Evolutionary conservation across 2,329 filamentous ascomycete genomes (phyloP).

Genomic region (Aaosphaeria arxii): DNA sequence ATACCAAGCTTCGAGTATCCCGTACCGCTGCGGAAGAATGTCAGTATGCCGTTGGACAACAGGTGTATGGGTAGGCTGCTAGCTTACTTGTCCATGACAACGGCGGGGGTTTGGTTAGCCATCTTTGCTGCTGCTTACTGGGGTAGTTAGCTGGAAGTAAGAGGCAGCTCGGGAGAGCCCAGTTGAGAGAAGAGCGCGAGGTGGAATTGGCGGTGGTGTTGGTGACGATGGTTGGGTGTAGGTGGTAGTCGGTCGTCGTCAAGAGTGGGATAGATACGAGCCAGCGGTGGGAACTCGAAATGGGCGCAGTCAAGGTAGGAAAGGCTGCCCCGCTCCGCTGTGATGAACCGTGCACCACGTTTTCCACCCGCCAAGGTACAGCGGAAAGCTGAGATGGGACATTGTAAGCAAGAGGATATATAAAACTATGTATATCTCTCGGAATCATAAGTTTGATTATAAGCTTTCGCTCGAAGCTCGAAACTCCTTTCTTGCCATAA

Average conservation of each 20-base stretch:
- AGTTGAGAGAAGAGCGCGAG: slow-evolving; percentile 9
- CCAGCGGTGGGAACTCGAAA: slow-evolving; percentile 19
- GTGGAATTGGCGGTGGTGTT: slow-evolving; percentile 10
- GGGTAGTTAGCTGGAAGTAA: slow-evolving; percentile 6
- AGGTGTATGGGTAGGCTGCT: slow-evolving; percentile 24
- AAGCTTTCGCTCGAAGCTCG: no score
- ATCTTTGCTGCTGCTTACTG: slow-evolving; percentile 53
- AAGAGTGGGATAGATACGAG: slow-evolving; percentile 23
- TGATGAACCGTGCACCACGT: slow-evolving; percentile 7
- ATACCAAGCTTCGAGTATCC: slow-evolving; percentile 98
- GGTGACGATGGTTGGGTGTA: slow-evolving; percentile 1
- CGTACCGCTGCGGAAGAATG: slow-evolving; percentile 72
- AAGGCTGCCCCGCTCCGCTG: background rate
- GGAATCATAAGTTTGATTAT: no score
- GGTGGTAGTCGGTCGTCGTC: slow-evolving; percentile 9
- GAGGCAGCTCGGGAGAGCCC: slow-evolving; percentile 21
- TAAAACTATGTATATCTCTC: no score
- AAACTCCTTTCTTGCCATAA: no score
- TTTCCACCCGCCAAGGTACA: slow-evolving; percentile 12
- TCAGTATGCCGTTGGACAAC: slow-evolving; percentile 34
- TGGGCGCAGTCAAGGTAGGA: slow-evolving; percentile 4
- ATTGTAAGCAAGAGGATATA: no score
- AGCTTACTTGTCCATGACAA: slow-evolving; percentile 99
- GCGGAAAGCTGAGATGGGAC: background rate
- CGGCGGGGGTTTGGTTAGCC: slow-evolving; percentile 98